phyloP scores from a whole-genome alignment of 2,329 filamentous ascomycete species.

The Alternaria arbusti region DNA sequence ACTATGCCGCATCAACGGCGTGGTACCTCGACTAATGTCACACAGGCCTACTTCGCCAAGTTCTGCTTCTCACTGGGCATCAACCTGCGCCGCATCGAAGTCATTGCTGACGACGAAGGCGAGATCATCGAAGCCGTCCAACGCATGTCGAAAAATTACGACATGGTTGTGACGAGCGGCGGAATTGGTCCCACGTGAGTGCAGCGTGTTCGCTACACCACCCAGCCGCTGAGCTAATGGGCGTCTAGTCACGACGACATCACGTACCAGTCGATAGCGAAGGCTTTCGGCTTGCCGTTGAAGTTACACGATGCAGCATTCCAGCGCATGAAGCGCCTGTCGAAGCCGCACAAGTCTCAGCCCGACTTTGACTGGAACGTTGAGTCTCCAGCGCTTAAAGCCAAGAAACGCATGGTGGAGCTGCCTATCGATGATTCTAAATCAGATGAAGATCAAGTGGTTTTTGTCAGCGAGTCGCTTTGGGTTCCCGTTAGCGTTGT shows the following conservation, averaged over 20 bases:
- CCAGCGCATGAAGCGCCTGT: constrained; percentile 81
- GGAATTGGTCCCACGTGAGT: constrained; percentile 93
- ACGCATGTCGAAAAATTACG: constrained; percentile 87
- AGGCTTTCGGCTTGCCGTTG: constrained; percentile 80
- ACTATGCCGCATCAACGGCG: constrained; percentile 1
- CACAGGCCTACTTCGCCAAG: constrained; percentile 64
- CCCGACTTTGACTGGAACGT: constrained; percentile 83
- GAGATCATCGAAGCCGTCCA: constrained; percentile 88
- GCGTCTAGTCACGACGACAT: constrained; percentile 87
- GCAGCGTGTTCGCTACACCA: constrained; percentile 13
- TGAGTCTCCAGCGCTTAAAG: constrained; percentile 76
- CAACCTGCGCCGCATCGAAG: constrained; percentile 83
- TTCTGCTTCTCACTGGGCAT: constrained; percentile 71
- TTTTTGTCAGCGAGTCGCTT: constrained; percentile 80
- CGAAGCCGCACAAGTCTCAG: constrained; percentile 74
- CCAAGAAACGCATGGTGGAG: constrained; percentile 89
- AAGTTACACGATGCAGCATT: constrained; percentile 79
- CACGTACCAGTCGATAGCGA: constrained; percentile 92
- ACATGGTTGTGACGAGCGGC: constrained; percentile 93
- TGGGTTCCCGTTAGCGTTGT: constrained; percentile 92
- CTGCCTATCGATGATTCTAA: constrained; percentile 76
- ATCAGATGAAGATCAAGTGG: constrained; percentile 71
- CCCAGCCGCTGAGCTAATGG: constrained; percentile 22
- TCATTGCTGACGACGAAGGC: constrained; percentile 88
- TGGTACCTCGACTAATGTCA: constrained; percentile 17